These are phyloP conservation scores for Symbiodinium pilosum DNA, from an alignment of 73 alveolate species.

Conservation along the genomic window DNA sequence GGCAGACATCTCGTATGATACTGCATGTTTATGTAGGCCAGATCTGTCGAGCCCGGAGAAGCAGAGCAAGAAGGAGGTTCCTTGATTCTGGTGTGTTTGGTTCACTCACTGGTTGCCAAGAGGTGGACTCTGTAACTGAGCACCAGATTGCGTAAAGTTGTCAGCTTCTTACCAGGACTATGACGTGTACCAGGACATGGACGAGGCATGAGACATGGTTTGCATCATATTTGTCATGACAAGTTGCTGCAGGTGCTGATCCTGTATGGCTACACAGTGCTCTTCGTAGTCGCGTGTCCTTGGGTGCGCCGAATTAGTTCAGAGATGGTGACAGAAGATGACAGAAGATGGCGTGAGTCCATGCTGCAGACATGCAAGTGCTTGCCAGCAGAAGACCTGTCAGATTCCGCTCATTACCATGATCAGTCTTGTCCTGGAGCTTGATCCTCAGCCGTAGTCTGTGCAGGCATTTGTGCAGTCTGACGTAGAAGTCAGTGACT, in stretches of 20 bases:
- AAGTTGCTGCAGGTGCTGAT: conserved; percentile 41
- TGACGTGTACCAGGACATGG: conserved; percentile 91
- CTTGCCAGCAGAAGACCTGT: background rate
- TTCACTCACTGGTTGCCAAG: no score
- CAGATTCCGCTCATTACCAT: conserved; percentile 77
- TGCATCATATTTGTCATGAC: background rate
- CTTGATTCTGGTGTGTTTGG: no score
- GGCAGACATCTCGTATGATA: no score
- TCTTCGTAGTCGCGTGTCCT: conserved; percentile 68
- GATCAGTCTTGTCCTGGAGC: conserved; percentile 92
- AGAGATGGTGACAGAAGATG: background rate
- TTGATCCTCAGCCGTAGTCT: background rate
- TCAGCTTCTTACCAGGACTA: conserved; percentile 6
- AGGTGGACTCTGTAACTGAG: no score
- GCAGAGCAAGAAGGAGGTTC: conserved; percentile 86
- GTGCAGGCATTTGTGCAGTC: background rate
- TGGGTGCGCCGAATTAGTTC: conserved; percentile 31
- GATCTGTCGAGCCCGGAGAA: conserved; percentile 88
- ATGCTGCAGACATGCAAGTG: background rate
- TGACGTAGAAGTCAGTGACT: no score
- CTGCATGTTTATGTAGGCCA: conserved; percentile 47
- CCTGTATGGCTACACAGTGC: conserved; percentile 84
- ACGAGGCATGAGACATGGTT: conserved; percentile 13
- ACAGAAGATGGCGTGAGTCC: background rate
- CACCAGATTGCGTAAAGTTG: no score